Evolutionary conservation across 1,139 yeast genomes (phyloP), one percentile per base, ranked within the genome.

Genomic region (Taphrina deformans): DNA sequence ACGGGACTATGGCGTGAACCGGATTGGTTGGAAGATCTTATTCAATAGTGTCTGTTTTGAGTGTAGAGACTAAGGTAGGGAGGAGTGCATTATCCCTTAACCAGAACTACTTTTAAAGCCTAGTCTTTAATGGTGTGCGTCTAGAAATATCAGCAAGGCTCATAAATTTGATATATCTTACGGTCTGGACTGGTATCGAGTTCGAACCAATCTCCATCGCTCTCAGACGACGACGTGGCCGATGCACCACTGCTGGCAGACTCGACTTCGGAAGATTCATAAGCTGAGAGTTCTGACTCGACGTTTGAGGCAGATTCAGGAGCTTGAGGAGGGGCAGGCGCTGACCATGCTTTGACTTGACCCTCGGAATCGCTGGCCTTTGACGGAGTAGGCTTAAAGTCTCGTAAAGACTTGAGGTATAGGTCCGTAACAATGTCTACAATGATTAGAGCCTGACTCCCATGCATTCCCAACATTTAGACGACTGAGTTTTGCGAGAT

Each of bases 381-480:
- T 69, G 86, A 75, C 69, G 92, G 86, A 69, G 87, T 83, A 75
- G 96, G 92, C 83, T 91, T 89, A 85, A 88, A 90, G 68, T 85
- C 85, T 81, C 87, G 89, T 79, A 93, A 82, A 79, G 90, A 96
- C 78, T 83, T 87, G 75, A 92, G 80, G 81, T 92, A 93, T 72
- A 92, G 83, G 71, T 92, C 97, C 77, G 90, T 85, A 75, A 92
- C 79, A 76, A 88, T 82, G 81, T 90, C 86, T 65, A 70, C 21
- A 12, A 73, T 41, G 55, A 21, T 44, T 44, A 44, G 41, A 38
- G 16, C n/a, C 21, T n/a, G n/a, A n/a, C n/a, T n/a, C n/a, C n/a
- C 33, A 10, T 29, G 33, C 10, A 29, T 29, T 6, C 33, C 33
- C 33, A 38, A 4, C 44, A 6, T 14, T 38, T 14, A 7, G 44